Evolutionary conservation across 345 rosid species (phyloP), one percentile per base, ranked within the genome.

Genomic region (Garcia nutans): DNA sequence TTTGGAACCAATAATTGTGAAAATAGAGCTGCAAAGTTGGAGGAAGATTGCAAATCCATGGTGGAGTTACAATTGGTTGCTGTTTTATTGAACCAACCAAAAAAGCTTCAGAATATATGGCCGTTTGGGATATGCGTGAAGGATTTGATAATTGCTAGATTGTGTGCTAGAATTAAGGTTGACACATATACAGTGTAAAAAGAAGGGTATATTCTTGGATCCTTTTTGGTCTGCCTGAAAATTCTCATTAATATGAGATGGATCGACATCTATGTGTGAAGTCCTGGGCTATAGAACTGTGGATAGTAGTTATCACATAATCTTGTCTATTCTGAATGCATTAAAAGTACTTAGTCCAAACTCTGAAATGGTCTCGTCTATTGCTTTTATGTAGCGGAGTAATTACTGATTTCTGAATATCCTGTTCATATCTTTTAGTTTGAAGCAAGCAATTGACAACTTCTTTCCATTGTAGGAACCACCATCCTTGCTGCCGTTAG

Each of bases 401-500:
- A 26, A 60, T 60, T 19, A 4, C 41, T 65, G 54, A 65, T 41
- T 65, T 20, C 0, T 8, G 22, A 44, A 24, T 72, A 26, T 42
- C 50, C 55, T 72, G 16, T 17, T 26, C 26, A 16, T 73, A 20
- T 45, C 33, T 63, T 31, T 64, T 22, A 13, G 41, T 4, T 15
- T 26, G 52, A 55, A 16, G 20, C 55, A 19, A 57, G 45, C 47
- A 75, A 58, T 23, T 59, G n/a, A 23, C 57, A 19, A 33, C 19
- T 47, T 15, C 33, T 41, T 66, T 66, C 22, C 20, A 41, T 60
- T 47, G 24, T 8, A 72, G 81, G 81, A 59, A 78, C 78, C 65
- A 74, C 82, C 58, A 79, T 79, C 65, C 77, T 69, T 42, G 70
- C 23, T 69, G 82, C 78, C 66, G 63, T 79, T 61, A 52, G 63